Evolutionary conservation across 2,329 filamentous ascomycete genomes (phyloP).

Genomic region (Sporothrix brasiliensis): DNA sequence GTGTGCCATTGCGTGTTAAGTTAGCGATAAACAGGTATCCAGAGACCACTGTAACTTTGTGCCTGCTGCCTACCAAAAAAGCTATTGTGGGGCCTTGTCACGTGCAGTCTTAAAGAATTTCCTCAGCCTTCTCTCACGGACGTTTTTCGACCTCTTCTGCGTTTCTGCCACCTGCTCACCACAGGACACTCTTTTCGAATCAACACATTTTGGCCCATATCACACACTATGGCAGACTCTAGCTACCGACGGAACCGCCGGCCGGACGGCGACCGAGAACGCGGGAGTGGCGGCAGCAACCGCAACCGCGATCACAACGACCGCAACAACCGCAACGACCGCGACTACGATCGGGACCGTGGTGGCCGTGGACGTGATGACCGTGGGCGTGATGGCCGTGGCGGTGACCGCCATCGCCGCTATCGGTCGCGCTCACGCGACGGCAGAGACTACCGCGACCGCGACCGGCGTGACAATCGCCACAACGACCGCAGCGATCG

Average conservation of each 20-base stretch:
- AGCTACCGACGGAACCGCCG: slow-evolving; percentile 33
- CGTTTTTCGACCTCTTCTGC: slow-evolving; percentile 2
- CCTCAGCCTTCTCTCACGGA: slow-evolving; percentile 21
- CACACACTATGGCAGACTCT: slow-evolving; percentile 32
- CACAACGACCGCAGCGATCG: slow-evolving; percentile 8
- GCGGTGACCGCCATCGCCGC: slow-evolving; percentile 28
- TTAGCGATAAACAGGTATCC: too few relatives aligned
- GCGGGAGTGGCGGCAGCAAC: slow-evolving; percentile 18
- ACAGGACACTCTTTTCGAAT: not conserved
- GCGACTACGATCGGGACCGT: slow-evolving; percentile 28
- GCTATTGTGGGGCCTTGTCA: slow-evolving; percentile 23
- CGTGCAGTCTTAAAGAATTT: not conserved
- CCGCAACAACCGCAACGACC: slow-evolving; percentile 22
- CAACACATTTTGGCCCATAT: too few relatives aligned
- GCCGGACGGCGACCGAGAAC: slow-evolving; percentile 30
- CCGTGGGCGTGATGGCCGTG: slow-evolving; percentile 24
- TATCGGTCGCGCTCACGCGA: slow-evolving; percentile 33
- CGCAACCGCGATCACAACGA: slow-evolving; percentile 18
- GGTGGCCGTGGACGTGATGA: slow-evolving; percentile 15
- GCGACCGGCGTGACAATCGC: not conserved
- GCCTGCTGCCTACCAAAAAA: not conserved
- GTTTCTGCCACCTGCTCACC: not conserved
- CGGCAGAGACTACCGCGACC: slow-evolving; percentile 17
- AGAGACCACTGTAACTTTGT: not conserved
- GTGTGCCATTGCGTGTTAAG: not conserved